These are phyloP conservation scores for Aspergillus tubingensis DNA, from an alignment of 2,329 filamentous ascomycete genomes.

Conservation along the genomic window DNA sequence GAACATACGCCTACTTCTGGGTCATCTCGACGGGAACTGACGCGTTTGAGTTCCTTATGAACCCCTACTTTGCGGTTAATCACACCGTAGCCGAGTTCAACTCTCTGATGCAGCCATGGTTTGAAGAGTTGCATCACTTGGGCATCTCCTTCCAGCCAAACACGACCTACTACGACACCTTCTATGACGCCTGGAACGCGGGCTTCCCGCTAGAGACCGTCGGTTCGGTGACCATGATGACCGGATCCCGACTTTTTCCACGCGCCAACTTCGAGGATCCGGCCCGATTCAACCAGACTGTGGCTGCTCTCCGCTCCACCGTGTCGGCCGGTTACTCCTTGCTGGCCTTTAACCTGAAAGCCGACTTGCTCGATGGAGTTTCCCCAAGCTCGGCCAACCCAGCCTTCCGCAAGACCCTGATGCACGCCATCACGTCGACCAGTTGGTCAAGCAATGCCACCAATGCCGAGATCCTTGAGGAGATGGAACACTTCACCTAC, in stretches of 20 bases:
- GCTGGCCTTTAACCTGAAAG: constrained; percentile 38
- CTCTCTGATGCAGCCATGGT: constrained; percentile 31
- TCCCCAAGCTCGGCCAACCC: constrained; percentile 27
- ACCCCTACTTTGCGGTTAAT: constrained; percentile 30
- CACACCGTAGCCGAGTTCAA: constrained; percentile 31
- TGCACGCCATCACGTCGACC: constrained; percentile 30
- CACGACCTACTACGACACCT: constrained; percentile 31
- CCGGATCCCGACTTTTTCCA: constrained; percentile 39
- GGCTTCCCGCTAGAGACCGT: constrained; percentile 32
- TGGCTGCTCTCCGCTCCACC: constrained; percentile 26
- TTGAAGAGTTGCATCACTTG: constrained; percentile 25
- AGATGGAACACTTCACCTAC: constrained; percentile 26
- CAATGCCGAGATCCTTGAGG: constrained; percentile 40
- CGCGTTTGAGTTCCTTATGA: constrained; percentile 36
- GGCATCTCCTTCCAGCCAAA: constrained; percentile 28
- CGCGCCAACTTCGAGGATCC: constrained; percentile 34
- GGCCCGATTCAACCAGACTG: constrained; percentile 30
- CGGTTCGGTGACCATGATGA: constrained; percentile 24
- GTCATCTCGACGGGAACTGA: constrained; percentile 21
- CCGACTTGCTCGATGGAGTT: constrained; percentile 23
- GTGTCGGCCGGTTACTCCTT: constrained; percentile 30
- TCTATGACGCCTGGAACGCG: constrained; percentile 30
- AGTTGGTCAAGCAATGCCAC: constrained; percentile 26
- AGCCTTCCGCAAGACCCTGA: constrained; percentile 26
- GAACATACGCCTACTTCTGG: constrained; percentile 38